Conservation (phyloP, 2,329 filamentous ascomycete species). For the Ilyonectria robusta region DNA sequence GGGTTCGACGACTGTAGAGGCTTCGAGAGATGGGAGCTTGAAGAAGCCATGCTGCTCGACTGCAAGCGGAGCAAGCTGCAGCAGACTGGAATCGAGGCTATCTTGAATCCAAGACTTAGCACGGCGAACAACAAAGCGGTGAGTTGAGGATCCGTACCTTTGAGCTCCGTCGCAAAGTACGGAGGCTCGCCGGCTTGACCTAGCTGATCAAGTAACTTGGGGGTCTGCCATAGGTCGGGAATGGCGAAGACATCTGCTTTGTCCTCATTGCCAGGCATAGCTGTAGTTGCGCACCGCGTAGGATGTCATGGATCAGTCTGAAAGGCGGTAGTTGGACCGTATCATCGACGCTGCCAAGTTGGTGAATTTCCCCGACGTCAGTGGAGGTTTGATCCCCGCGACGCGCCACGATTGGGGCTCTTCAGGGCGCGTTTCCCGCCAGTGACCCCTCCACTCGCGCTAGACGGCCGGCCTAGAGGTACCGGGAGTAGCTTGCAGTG, state of each 20-base stretch:
- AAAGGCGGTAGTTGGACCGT: constrained; percentile 15
- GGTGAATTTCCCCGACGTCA: constrained; percentile 15
- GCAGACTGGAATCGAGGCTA: constrained; percentile 30
- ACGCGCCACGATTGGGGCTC: constrained; percentile 34
- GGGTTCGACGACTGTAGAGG: constrained; percentile 13
- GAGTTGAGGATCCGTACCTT: constrained; percentile 45
- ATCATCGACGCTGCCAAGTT: background rate
- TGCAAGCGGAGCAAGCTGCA: constrained; percentile 38
- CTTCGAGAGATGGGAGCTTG: constrained; percentile 40
- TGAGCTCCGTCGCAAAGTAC: constrained; percentile 62
- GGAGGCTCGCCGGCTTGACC: constrained; percentile 37
- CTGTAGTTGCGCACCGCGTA: constrained; percentile 20
- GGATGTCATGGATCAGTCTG: constrained; percentile 32
- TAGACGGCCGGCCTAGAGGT: constrained; percentile 10
- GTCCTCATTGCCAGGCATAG: constrained; percentile 57
- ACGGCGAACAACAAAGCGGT: background rate
- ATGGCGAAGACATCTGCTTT: constrained; percentile 73
- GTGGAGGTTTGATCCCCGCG: constrained; percentile 30
- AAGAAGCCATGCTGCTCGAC: constrained; percentile 52
- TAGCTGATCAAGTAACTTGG: constrained; percentile 61
- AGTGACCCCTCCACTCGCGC: constrained; percentile 23
- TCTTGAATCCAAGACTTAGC: constrained; percentile 28
- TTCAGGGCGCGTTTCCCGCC: constrained; percentile 13
- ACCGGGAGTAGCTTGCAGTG: constrained; percentile 1
- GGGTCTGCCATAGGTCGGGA: constrained; percentile 71